Evolutionary conservation across 1,284 basidiomycete species (phyloP), one percentile per base, ranked within the genome.

Genomic region (Puccinia novopanici): DNA sequence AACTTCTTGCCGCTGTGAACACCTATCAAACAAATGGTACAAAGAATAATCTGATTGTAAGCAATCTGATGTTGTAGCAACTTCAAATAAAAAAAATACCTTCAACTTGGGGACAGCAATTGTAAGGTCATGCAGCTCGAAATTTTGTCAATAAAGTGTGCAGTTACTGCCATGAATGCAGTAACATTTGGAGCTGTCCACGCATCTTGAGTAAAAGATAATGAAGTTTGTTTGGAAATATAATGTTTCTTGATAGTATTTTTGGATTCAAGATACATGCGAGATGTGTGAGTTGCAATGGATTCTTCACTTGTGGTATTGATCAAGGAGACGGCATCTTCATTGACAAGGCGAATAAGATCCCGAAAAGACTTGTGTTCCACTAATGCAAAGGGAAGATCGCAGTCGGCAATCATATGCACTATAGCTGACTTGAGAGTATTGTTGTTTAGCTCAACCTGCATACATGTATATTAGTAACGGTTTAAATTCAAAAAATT

Each of bases 1-100:
- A 75, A 61, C 42, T 4, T 57, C 24, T 55, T 37, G 13, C 73
- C 55, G 19, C 17, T 42, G 27, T 75, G 73, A 22, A 54, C 52
- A 54, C 10, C 17, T 19, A 48, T 3, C 3, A 48, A 12, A 48
- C 1, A 15, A 12, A 59, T 4, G 12, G 2, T 34, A 34, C 10
- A 59, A 15, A 57, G 22, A 8, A n/a, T 2, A 34, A 59, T 4
- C 1, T n/a, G n/a, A n/a, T n/a, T n/a, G n/a, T n/a, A n/a, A n/a
- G n/a, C n/a, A n/a, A n/a, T n/a, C n/a, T 22, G 30, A 59, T 15
- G 1, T 12, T 34, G 34, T 34, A 34, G 34, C 34, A 4, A n/a
- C 30, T 59, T 34, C 34, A 34, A 34, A 34, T 34, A 34, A 34
- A 34, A 34, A 2, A 34, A 34, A 2, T 24, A 34, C n/a, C 30